A percentile compares a stretch with the other conserved stretches of the same genome.
phyloP scores from a whole-genome alignment of 495 filamentous ascomycete genomes.

The Tuber melanosporum region DNA sequence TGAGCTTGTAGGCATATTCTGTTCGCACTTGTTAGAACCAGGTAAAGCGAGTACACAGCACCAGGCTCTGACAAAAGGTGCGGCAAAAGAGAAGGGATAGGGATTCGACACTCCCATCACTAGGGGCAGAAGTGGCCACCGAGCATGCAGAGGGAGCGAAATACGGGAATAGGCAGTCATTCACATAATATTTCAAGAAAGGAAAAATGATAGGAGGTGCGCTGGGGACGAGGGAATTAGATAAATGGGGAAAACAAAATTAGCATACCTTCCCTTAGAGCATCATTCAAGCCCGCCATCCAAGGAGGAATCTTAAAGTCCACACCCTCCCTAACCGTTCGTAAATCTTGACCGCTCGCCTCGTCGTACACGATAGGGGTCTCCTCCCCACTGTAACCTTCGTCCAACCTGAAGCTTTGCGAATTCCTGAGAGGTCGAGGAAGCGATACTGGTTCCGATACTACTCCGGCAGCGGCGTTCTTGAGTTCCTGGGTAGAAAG shows the following conservation, averaged over 20 bases:
- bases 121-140: slow-evolving; percentile 11
- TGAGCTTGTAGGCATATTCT: slow-evolving; percentile 43
- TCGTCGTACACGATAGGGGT: slow-evolving; percentile 37
- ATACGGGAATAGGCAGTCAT: slow-evolving; percentile 6
- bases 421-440: slow-evolving; percentile 29
- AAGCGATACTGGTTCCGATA: slow-evolving; percentile 12
- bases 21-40: slow-evolving; percentile 8
- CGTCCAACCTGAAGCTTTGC: slow-evolving; percentile 40
- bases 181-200: slow-evolving; percentile 4
- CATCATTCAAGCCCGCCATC: slow-evolving; percentile 37
- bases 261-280: slow-evolving; percentile 38
- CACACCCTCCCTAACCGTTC: slow-evolving; percentile 27
- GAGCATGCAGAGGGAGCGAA: slow-evolving; percentile 9
- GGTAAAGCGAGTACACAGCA: slow-evolving; percentile 4
- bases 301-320: slow-evolving; percentile 38
- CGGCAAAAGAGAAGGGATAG: slow-evolving; percentile 13
- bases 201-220: neutral
- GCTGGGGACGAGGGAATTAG: neutral
- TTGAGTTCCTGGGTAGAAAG: slow-evolving; percentile 20
- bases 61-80: slow-evolving; percentile 9
- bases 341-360: slow-evolving; percentile 31
- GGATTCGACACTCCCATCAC: slow-evolving; percentile 4
- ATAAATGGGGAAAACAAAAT: slow-evolving; percentile 12
- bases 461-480: slow-evolving; percentile 25
- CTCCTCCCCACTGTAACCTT: slow-evolving; percentile 42